Base-by-base conservation (phyloP, 2,329 filamentous ascomycete genomes). In the Fusarium anthophilum region DNA sequence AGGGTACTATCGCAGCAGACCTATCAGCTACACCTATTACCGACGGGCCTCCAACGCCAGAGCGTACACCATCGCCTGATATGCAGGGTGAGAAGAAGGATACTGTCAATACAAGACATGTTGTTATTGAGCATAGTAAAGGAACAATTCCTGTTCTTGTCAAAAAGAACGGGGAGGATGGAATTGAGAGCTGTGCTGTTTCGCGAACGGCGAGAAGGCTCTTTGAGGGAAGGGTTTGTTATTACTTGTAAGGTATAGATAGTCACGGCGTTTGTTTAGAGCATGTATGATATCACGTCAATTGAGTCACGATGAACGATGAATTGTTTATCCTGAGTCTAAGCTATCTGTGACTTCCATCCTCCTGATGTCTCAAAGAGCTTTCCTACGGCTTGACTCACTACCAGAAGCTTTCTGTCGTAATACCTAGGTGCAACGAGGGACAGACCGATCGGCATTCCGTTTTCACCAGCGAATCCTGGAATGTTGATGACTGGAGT, bases 1-100 rank as follows among this genome's bases (percentile, higher is more conserved):
- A 80, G 4, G 85, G 85, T 1, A 86, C 84, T 79, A 80, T 88
- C 7, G 81, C 75, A 1, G 69, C 79, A 5, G 74, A 76, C 0
- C 61, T 80, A 9, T 66, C 69, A 8, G 57, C 50, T 2, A 45
- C 24, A 3, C 39, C 56, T 6, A 14, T 56, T 3, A 17, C 37
- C 11, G 59, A 58, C 1, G 72, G 75, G 1, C 67, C 66, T 6
- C 67, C 53, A 2, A 73, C 70, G 0, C 70, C 70, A 6, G 70
- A 72, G 24, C 70, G 70, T 12, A 73, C 70, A 17, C 70, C 70
- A 4, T 78, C 76, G 6, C 78, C 78, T 8, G 48, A 61, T 11
- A 48, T 59, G 14, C 11, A 48, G 47, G 15, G 54, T 20, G 18
- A n/a, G 57, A 6, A 6, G 57, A 26, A 65, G 9, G 48, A 55